A percentile compares a stretch with the other conserved stretches of the same genome.
These are phyloP conservation scores for Oryza officinalis DNA, from an alignment of 176 grass and related monocot genomes.

Conservation along the genomic window DNA sequence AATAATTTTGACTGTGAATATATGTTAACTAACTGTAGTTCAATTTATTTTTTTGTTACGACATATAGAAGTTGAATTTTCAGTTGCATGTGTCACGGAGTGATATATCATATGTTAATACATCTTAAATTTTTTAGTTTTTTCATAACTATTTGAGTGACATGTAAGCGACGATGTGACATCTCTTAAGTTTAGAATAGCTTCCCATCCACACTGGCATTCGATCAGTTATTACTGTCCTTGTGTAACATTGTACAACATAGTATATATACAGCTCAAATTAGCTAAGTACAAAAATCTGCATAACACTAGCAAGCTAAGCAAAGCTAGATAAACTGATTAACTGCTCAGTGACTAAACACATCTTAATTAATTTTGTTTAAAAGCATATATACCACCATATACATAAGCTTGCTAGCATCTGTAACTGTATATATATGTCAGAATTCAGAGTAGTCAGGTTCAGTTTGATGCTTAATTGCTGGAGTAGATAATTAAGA, in stretches of 20 bases:
- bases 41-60: no score
- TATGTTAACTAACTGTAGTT: no score
- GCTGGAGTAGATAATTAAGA: background rate
- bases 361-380: background rate
- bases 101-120: no score
- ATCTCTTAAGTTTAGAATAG: no score
- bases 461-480: background rate
- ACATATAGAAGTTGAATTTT: no score
- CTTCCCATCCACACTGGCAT: background rate
- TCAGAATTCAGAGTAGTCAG: background rate
- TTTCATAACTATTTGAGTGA: no score
- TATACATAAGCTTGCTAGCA: no score
- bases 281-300: background rate
- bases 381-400: background rate
- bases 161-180: no score
- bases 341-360: background rate
- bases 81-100: no score
- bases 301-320: background rate
- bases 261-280: background rate
- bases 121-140: no score
- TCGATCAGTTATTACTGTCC: background rate
- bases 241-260: background rate
- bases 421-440: background rate
- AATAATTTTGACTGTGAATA: no score
- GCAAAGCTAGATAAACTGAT: background rate